Evolutionary conservation across 1,284 basidiomycete genomes (phyloP).

Genomic region (Caloboletus inedulis): DNA sequence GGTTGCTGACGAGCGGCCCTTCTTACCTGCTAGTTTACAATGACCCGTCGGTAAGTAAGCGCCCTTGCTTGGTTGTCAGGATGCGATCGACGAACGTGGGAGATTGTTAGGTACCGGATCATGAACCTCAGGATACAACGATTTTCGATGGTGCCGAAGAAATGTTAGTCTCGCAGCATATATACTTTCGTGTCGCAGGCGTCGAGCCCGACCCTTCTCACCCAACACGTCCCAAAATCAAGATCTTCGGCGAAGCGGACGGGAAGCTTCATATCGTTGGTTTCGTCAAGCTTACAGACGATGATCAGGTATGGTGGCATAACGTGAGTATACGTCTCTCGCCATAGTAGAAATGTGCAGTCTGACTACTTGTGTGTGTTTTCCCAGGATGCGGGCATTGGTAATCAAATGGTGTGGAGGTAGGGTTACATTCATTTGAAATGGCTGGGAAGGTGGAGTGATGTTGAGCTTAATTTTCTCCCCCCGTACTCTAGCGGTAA

Average conservation of each 20-base stretch:
- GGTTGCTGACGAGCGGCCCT: slow-evolving; percentile 10
- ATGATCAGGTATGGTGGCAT: slow-evolving; percentile 58
- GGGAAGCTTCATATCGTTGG: slow-evolving; percentile 49
- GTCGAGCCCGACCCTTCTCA: slow-evolving; percentile 44
- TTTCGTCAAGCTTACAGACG: slow-evolving; percentile 52
- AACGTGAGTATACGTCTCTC: slow-evolving; percentile 45
- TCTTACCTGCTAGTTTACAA: slow-evolving; percentile 44
- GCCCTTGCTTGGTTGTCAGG: not conserved
- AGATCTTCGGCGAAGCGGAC: slow-evolving; percentile 51
- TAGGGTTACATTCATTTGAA: slow-evolving; percentile 24
- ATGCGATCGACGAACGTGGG: slow-evolving; percentile 5
- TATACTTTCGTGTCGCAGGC: slow-evolving; percentile 44
- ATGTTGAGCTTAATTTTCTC: not conserved
- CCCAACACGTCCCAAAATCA: slow-evolving; percentile 51
- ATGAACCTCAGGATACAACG: slow-evolving; percentile 39
- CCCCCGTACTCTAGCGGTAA: slow-evolving; percentile 44
- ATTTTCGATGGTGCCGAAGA: slow-evolving; percentile 53
- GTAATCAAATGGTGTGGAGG: slow-evolving; percentile 61
- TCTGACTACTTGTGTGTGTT: not conserved
- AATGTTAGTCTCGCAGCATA: slow-evolving; percentile 46
- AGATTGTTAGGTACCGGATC: slow-evolving; percentile 25
- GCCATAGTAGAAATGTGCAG: not conserved
- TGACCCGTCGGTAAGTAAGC: slow-evolving; percentile 38
- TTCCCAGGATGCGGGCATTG: slow-evolving; percentile 53
- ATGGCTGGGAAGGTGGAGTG: not conserved